Percentiles rank a stretch among this genome's conserved stretches.
Evolutionary conservation across 1,284 basidiomycete genomes (phyloP).

Genomic region (Cryptococcus maquisensis): DNA sequence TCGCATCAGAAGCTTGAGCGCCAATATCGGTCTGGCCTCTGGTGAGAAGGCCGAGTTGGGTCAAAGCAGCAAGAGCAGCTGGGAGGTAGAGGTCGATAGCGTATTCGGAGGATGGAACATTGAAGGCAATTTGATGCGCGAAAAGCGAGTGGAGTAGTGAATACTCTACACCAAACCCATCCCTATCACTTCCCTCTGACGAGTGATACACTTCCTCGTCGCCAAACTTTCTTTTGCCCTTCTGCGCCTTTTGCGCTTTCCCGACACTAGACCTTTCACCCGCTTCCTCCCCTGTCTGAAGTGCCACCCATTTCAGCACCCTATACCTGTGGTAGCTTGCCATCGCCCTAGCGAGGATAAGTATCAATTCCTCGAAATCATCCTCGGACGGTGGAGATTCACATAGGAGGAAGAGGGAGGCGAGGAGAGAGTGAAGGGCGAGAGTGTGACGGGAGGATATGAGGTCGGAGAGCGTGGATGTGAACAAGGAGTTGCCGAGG

Average conservation of each 20-base stretch:
- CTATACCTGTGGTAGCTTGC: constrained; percentile 41
- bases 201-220: constrained; percentile 44
- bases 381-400: constrained; percentile 18
- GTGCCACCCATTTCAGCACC: constrained; percentile 39
- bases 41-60: constrained; percentile 13
- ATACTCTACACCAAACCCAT: constrained; percentile 52
- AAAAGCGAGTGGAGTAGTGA: constrained; percentile 69
- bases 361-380: constrained; percentile 32
- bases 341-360: constrained; percentile 34
- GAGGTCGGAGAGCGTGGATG: constrained; percentile 27
- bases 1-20: constrained; percentile 54
- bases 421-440: constrained; percentile 33
- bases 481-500: constrained; percentile 39
- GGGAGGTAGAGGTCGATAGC: constrained; percentile 61
- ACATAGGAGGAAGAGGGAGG: constrained; percentile 32
- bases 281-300: constrained; percentile 29
- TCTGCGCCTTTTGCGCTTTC: constrained; percentile 8
- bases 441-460: constrained; percentile 40
- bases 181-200: constrained; percentile 43
- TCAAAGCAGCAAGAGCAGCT: constrained; percentile 51
- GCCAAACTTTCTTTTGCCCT: constrained; percentile 20
- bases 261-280: constrained; percentile 8
- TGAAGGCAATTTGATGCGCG: constrained; percentile 35
- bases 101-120: constrained; percentile 54
- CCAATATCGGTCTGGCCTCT: constrained; percentile 23